Evolutionary conservation across 352 stramenopile genomes (phyloP), one percentile per base, ranked within the genome.

Genomic region (Pythium chondricola): DNA sequence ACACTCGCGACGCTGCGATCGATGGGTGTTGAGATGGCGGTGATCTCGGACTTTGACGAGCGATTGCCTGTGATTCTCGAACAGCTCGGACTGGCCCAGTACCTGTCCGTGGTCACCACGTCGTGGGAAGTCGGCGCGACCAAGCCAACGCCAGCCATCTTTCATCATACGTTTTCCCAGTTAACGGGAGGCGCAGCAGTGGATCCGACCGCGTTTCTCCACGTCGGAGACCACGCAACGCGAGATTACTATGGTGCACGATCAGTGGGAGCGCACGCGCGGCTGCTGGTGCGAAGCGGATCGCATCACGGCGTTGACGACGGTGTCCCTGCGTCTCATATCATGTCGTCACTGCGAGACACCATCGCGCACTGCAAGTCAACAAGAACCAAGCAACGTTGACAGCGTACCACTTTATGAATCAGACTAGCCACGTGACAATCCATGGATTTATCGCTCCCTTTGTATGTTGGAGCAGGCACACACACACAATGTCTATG

Each of bases 11-110:
- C n/a, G 29, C 55, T 88, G 8, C 25, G 38, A 0, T 9, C 26
- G 0, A 29, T 43, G 6, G 35, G 49, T 2, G 54, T 87, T 1
- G 35, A 56, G 4, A 63, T 88, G 44, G 80, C 68, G 26, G 67
- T 89, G 46, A 69, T 92, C 25, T 92, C 77, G 44, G 86, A 92
- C 60, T 89, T 87, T 58, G 80, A 92, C 50, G 77, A 92, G 51
- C 63, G 80, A 2, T 60, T 92, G 4, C 59, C 67, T 26, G 17
- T 36, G 2, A 58, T 92, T 21, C 52, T 92, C 3, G 36, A 37
- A 0, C 67, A 59, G 0, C 43, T 89, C 32, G 50, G 50, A 25
- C 69, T 92, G 13, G 49, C 56, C 27, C 45, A 50, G 25, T 74
- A 63, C 46, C 84, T 89, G 30, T 48, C 77, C 6, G 64, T 73